Evolutionary conservation across 2,329 filamentous ascomycete genomes (phyloP).

Genomic region (Cordyceps pruinosa): DNA sequence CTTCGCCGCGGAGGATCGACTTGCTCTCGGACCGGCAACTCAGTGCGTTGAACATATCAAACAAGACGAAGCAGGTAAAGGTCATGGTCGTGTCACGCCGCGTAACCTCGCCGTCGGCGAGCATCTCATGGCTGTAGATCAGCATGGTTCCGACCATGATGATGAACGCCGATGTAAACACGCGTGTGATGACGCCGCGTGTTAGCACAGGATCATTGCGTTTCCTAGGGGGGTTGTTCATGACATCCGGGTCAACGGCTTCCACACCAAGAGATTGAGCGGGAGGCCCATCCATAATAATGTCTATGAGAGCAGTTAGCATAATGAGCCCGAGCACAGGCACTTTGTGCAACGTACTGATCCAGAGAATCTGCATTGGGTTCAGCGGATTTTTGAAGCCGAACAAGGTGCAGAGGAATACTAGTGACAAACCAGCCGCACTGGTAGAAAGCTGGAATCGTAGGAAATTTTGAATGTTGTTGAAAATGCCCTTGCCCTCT

Average conservation of each 20-base stretch:
- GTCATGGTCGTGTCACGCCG: conserved; percentile 98
- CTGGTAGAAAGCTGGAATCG: conserved; percentile 98
- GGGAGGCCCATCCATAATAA: conserved; percentile 98
- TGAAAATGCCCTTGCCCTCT: conserved; percentile 98
- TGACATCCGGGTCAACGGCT: conserved; percentile 86
- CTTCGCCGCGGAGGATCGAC: conserved; percentile 78
- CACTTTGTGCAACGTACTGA: conserved; percentile 61
- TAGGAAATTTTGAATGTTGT: conserved; percentile 98
- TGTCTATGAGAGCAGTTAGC: conserved; percentile 52
- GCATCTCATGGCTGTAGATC: conserved; percentile 89
- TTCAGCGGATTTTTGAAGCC: conserved; percentile 95
- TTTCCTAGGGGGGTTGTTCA: conserved; percentile 78
- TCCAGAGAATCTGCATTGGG: conserved; percentile 99
- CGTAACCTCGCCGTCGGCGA: conserved; percentile 71
- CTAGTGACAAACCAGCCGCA: conserved; percentile 83
- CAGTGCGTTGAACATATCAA: conserved; percentile 99
- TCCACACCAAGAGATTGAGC: conserved; percentile 96
- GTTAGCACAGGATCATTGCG: conserved; percentile 91
- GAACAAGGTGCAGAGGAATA: conserved; percentile 84
- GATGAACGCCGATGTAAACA: conserved; percentile 77
- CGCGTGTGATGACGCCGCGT: conserved; percentile 69
- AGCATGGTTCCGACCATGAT: conserved; percentile 91
- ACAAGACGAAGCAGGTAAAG: conserved; percentile 96
- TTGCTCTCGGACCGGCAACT: conserved; percentile 89
- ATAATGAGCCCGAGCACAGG: background rate